phyloP scores from a whole-genome alignment of 2,329 filamentous ascomycete species.

The Aspergillus hiratsukae region DNA sequence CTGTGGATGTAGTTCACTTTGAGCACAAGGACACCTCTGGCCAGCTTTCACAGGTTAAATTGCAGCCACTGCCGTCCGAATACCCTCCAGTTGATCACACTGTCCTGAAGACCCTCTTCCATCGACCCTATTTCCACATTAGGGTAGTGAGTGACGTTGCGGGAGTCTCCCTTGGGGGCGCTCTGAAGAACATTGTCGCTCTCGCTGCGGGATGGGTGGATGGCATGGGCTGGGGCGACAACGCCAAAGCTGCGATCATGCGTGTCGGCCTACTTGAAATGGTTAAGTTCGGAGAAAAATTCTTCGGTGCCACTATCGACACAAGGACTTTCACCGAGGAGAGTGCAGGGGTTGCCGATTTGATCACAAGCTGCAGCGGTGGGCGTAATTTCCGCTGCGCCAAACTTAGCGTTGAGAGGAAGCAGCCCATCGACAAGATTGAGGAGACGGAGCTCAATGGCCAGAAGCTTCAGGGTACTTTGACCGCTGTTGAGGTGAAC shows the following conservation, averaged over 20 bases:
- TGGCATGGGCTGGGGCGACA: constrained; percentile 95
- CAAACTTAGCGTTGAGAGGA: constrained; percentile 76
- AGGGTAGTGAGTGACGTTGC: constrained; percentile 93
- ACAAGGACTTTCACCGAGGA: constrained; percentile 93
- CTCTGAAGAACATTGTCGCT: constrained; percentile 95
- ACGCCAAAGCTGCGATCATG: constrained; percentile 98
- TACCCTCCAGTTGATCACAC: constrained; percentile 84
- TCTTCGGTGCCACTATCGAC: constrained; percentile 79
- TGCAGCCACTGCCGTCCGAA: constrained; percentile 72
- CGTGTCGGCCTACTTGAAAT: constrained; percentile 92
- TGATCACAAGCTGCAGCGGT: constrained; percentile 89
- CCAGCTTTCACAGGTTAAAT: constrained; percentile 61
- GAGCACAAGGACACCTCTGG: constrained; percentile 67
- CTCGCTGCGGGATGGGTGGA: constrained; percentile 93
- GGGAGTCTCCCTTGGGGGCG: constrained; percentile 88
- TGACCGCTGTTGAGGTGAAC: constrained; percentile 87
- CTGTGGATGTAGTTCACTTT: constrained; percentile 48
- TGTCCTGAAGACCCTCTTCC: constrained; percentile 81
- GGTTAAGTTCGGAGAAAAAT: constrained; percentile 90
- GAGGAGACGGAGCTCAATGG: constrained; percentile 89
- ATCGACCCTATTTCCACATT: constrained; percentile 96
- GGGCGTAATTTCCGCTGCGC: constrained; percentile 94
- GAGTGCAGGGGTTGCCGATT: constrained; percentile 87
- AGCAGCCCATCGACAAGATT: constrained; percentile 76
- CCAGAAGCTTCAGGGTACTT: constrained; percentile 92